Evolutionary conservation across 2,329 filamentous ascomycete species (phyloP), one percentile per base, ranked within the genome.

Genomic region (Verticillium tricorpus): DNA sequence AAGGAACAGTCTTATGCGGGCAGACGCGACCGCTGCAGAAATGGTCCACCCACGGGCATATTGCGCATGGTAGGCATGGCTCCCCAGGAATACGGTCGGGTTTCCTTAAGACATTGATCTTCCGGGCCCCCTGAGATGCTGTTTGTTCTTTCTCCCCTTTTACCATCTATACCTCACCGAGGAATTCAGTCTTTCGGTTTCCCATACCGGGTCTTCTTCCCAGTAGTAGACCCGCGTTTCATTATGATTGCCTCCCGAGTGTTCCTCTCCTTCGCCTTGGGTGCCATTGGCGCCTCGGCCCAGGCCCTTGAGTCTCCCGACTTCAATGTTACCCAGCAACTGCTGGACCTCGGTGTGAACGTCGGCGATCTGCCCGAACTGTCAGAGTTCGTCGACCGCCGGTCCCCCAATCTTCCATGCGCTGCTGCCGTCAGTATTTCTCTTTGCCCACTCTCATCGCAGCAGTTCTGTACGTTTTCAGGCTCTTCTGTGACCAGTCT

Each of bases 311-410:
- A 57, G 19, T 52, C 61, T 25, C 45, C 56, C 3, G 56, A 62
- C 31, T 66, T 67, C 57, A 62, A 67, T 39, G 59, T 65, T 17
- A 62, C 59, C 7, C 45, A 64, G 25, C 65, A 61, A 15, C 63
- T 68, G 9, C 28, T 62, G 22, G 39, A 64, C 8, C 60, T 61
- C 5, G 66, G 67, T 28, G 31, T 69, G 32, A 57, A 65, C 7
- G 39, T 66, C 7, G 55, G 59, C 8, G 50, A 64, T 37, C 22
- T 67, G 12, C 63, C 66, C 12, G 56, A 28, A 5, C 62, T 65
- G 6, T 25, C 22, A 12, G 40, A 56, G 8, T 35, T 63, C 14
- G 34, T 25, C 22, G 54, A 62, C 14, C 40, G 34, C 45, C 56
- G 59, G 31, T 11, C 58, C 1, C n/a, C 45, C 45, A 52, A 50